These are phyloP conservation scores for Pleurotus djamor DNA, from an alignment of 768 basidiomycete genomes.

Conservation along the genomic window DNA sequence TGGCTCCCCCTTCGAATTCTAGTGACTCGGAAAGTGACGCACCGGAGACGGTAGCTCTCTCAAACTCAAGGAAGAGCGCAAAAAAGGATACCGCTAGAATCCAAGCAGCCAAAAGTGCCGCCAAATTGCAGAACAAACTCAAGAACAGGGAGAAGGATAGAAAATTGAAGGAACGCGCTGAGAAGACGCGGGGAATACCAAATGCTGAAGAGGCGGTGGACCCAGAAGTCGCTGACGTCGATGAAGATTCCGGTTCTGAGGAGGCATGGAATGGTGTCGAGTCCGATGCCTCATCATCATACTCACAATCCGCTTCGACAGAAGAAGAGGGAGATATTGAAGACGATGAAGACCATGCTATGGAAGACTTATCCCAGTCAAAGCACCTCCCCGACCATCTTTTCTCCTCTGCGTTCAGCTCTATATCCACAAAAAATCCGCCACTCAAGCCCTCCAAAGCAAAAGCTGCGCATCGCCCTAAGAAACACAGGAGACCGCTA, in stretches of 20 bases:
- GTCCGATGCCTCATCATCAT: slow-evolving; percentile 9
- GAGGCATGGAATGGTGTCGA: slow-evolving; percentile 15
- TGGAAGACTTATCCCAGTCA: slow-evolving; percentile 14
- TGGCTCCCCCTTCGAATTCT: slow-evolving; percentile 7
- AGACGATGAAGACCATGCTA: slow-evolving; percentile 18
- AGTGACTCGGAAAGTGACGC: slow-evolving; percentile 27
- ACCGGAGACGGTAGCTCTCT: slow-evolving; percentile 50
- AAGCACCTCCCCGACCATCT: slow-evolving; percentile 67
- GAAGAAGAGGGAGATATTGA: slow-evolving; percentile 20
- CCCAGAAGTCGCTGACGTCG: neutral
- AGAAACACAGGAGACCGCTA: slow-evolving; percentile 26
- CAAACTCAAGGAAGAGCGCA: slow-evolving; percentile 38
- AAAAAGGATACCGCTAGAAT: slow-evolving; percentile 33
- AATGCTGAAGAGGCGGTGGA: slow-evolving; percentile 8
- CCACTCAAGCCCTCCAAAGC: slow-evolving; percentile 18
- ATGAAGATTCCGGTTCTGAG: slow-evolving; percentile 4
- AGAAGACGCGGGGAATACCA: slow-evolving; percentile 12
- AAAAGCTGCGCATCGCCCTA: slow-evolving; percentile 17
- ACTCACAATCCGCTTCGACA: slow-evolving; percentile 9
- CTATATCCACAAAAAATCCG: slow-evolving; percentile 19
- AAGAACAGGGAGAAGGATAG: slow-evolving; percentile 47
- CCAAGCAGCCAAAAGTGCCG: slow-evolving; percentile 29
- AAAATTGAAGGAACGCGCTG: slow-evolving; percentile 47
- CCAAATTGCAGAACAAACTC: slow-evolving; percentile 38
- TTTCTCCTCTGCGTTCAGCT: slow-evolving; percentile 54